Conservation (phyloP, 257 asterid species). For the Nicotiana paniculata region DNA sequence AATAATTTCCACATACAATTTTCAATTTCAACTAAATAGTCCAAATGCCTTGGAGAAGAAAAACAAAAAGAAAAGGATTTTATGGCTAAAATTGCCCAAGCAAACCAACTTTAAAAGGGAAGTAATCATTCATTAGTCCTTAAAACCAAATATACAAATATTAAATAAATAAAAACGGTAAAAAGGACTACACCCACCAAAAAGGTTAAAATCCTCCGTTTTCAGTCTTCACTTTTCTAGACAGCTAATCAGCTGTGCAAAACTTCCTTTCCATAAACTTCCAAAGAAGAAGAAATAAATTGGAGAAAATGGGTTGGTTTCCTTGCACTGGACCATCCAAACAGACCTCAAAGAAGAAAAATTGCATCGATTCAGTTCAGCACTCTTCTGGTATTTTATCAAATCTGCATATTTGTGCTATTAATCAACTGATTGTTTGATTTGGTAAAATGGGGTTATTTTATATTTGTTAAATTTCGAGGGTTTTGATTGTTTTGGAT, state of each 20-base stretch:
- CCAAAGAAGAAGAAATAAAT: neutral
- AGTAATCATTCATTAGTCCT: neutral
- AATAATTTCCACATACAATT: too few species aligned
- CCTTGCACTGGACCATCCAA: constrained; percentile 62
- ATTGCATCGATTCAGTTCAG: constrained; percentile 26
- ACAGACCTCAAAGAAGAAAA: constrained; percentile 26
- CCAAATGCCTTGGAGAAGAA: neutral
- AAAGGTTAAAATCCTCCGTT: neutral
- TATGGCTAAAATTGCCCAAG: neutral
- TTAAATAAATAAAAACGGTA: neutral
- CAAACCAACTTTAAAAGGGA: neutral
- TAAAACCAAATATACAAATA: neutral
- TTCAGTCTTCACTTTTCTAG: neutral
- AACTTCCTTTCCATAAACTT: neutral
- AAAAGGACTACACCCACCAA: neutral
- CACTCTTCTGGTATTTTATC: constrained; percentile 34
- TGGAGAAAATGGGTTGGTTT: constrained; percentile 59
- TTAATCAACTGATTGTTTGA: neutral
- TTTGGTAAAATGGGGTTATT: neutral
- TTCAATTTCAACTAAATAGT: too few species aligned
- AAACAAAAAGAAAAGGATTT: neutral
- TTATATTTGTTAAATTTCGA: neutral
- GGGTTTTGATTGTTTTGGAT: neutral
- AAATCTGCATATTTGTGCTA: neutral
- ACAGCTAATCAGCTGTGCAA: neutral